A percentile compares a stretch with the other conserved stretches of the same genome.
These are phyloP conservation scores for Westerdykella ornata DNA, from an alignment of 2,329 filamentous ascomycete genomes.

Conservation along the genomic window DNA sequence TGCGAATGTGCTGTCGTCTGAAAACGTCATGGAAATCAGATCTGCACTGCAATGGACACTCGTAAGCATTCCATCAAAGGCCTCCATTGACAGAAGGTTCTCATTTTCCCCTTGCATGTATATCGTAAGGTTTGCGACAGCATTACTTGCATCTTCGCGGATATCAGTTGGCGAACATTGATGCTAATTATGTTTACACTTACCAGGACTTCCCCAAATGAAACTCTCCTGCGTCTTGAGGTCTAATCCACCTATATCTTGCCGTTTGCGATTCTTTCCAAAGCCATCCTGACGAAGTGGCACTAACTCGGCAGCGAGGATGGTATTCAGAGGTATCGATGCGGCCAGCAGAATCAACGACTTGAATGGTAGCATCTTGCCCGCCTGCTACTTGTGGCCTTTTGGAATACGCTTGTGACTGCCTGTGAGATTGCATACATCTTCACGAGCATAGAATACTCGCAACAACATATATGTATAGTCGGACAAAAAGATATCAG, in stretches of 20 bases:
- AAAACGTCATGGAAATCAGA: conserved; percentile 14
- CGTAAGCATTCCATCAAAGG: conserved; percentile 14
- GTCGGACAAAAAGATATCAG: too few species aligned
- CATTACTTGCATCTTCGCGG: neutral
- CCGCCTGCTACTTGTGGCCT: too few species aligned
- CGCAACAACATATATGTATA: too few species aligned
- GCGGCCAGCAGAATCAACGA: too few species aligned
- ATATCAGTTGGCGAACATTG: neutral
- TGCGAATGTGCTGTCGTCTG: conserved; percentile 11
- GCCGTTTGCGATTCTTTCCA: conserved; percentile 6
- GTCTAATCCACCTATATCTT: conserved; percentile 7
- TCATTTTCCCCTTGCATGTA: conserved; percentile 13
- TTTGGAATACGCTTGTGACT: too few species aligned
- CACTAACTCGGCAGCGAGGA: conserved; percentile 6
- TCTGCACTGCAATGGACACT: conserved; percentile 9
- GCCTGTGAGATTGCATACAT: too few species aligned
- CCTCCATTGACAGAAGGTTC: conserved; percentile 18
- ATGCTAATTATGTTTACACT: too few species aligned
- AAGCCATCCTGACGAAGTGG: conserved; percentile 11
- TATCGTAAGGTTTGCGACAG: conserved; percentile 14
- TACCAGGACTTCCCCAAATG: conserved; percentile 15
- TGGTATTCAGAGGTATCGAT: neutral
- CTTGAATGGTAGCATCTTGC: too few species aligned
- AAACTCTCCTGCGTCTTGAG: conserved; percentile 11
- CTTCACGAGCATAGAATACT: too few species aligned